A percentile compares a stretch with the other conserved stretches of the same genome.
phyloP scores from a whole-genome alignment of 176 grass and related monocot species.

The Eragrostis curvula region DNA sequence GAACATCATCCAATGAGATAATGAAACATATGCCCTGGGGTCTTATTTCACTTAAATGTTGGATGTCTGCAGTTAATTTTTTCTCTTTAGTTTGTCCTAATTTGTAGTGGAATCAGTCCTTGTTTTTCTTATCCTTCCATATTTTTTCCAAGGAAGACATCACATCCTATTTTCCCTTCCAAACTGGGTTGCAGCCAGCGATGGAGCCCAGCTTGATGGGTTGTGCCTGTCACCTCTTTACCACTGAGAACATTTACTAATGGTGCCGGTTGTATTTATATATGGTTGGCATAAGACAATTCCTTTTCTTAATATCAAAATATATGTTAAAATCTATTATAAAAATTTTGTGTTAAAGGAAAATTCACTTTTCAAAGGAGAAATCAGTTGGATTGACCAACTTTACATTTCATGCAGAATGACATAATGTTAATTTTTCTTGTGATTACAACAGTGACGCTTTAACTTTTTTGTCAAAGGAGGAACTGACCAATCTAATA shows the following conservation, averaged over 20 bases:
- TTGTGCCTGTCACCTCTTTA: neutral
- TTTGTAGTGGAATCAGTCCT: neutral
- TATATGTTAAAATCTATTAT: neutral
- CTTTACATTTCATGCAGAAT: neutral
- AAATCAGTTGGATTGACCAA: neutral
- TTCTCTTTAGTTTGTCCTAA: neutral
- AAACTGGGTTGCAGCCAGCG: neutral
- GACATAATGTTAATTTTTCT: neutral
- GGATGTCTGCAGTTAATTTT: neutral
- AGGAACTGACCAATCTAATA: conserved; percentile 4
- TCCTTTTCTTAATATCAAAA: neutral
- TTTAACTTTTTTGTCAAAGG: neutral
- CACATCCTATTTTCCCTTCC: neutral
- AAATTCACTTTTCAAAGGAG: neutral
- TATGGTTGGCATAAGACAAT: neutral
- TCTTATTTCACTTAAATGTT: neutral
- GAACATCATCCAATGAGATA: neutral
- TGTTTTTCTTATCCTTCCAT: neutral
- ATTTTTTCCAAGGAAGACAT: neutral
- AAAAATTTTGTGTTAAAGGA: neutral
- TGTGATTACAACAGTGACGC: neutral
- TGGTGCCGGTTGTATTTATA: neutral
- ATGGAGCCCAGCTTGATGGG: neutral
- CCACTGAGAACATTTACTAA: neutral
- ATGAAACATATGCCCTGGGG: neutral